Conservation (phyloP, 164 flowering plant species). For the Litsea cubeba region DNA sequence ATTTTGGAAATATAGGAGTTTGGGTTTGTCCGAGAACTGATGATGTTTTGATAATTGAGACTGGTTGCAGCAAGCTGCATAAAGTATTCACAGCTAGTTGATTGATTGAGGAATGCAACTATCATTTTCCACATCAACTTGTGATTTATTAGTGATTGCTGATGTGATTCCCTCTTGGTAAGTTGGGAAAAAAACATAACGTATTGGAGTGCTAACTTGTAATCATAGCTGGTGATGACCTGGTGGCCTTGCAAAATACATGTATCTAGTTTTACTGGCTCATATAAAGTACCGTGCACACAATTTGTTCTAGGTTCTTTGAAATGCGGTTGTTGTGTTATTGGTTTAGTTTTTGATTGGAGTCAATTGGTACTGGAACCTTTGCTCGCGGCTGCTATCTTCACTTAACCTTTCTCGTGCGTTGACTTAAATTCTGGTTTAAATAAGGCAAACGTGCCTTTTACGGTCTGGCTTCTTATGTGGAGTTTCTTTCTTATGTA, state of each 20-base stretch:
- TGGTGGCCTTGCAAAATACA: background rate
- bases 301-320: background rate
- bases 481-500: background rate
- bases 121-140: background rate
- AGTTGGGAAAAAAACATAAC: background rate
- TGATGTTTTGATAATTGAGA: background rate
- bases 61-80: background rate
- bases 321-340: background rate
- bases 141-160: background rate
- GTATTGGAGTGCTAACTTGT: background rate
- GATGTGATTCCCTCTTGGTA: background rate
- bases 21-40: background rate
- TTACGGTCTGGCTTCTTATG: background rate
- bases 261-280: background rate
- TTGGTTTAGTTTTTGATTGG: background rate
- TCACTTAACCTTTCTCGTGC: too few relatives aligned
- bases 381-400: too few relatives aligned
- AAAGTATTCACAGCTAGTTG: background rate
- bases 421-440: too few relatives aligned
- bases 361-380: too few relatives aligned
- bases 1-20: background rate
- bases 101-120: background rate
- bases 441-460: background rate
- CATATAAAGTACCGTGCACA: background rate
- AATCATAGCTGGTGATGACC: background rate